Evolutionary conservation across 306 rosid genomes (phyloP), one percentile per base, ranked within the genome.

Genomic region (Cercis canadensis): DNA sequence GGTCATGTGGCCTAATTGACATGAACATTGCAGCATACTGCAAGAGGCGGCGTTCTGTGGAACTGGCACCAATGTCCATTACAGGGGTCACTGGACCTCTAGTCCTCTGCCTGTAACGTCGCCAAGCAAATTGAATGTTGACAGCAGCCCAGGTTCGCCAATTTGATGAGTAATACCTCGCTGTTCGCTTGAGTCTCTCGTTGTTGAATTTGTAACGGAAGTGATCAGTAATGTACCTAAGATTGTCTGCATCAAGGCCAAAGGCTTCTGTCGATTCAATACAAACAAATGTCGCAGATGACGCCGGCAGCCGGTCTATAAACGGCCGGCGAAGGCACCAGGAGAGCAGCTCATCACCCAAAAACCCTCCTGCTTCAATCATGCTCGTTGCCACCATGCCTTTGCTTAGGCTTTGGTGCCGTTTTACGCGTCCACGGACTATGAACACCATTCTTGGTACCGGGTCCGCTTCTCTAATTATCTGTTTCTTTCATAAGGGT

Each of bases 111-210:
- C 92, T 81, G 92, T 89, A 83, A 61, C 92, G 87, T 45, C 82
- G 79, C 89, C 92, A 94, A 32, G 91, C 90, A n/a, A 94, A 71
- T 69, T 94, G 99, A 58, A 94, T 77, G 45, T 86, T 94, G n/a
- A 95, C 97, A 9, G 99, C 88, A 9, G 96, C 99, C 99, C 99
- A 95, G 4, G 99, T 95, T 64, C 99, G 70, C 99, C 99, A 95
- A 79, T 95, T 95, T 1, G 99, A 95, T 1, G 99, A 95, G 85
- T 95, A 95, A 59, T 91, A 95, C 68, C 99, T 89, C 0, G 99
- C 96, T 0, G 99, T 91, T 75, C 96, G 72, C 79, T 95, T 95
- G 0, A 91, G 91, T 64, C 97, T 85, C 72, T 95, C 97, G 10
- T 95, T 95, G 2, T 92, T 91, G 14, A 95, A 95, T 63, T 91